Percentiles rank a stretch among this genome's conserved stretches.
phyloP scores from a whole-genome alignment of 768 basidiomycete genomes.

The Tephrocybe sp. region DNA sequence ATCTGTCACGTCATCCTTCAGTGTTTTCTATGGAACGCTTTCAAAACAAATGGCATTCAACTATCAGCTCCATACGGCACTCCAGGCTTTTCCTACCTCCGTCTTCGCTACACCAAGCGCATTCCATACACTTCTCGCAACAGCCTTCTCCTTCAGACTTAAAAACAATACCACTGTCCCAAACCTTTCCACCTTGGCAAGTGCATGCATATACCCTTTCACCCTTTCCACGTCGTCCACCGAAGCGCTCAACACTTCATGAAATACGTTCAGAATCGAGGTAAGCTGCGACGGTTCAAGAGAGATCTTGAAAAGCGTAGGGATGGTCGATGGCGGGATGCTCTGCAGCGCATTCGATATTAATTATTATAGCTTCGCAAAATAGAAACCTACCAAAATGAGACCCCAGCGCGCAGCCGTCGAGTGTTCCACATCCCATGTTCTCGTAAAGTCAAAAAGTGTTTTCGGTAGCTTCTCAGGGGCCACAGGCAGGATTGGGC shows the following conservation, averaged over 20 bases:
- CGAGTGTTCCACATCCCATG: conserved; percentile 47
- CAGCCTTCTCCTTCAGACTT: conserved; percentile 48
- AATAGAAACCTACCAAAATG: conserved; percentile 45
- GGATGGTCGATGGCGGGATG: conserved; percentile 52
- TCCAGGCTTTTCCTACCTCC: conserved; percentile 23
- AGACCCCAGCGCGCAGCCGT: conserved; percentile 54
- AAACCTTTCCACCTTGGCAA: conserved; percentile 59
- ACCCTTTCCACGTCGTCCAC: conserved; percentile 14
- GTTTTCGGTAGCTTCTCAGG: conserved; percentile 35
- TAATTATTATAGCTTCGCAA: neutral
- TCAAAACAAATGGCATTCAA: no score
- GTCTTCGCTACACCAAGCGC: conserved; percentile 27
- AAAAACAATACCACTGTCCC: conserved; percentile 62
- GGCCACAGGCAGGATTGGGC: neutral
- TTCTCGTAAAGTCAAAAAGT: conserved; percentile 60
- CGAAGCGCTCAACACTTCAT: conserved; percentile 21
- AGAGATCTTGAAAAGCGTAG: conserved; percentile 64
- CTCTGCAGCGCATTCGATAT: conserved; percentile 31
- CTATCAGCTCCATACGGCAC: conserved; percentile 11
- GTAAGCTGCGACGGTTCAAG: conserved; percentile 64
- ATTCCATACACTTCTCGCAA: conserved; percentile 46
- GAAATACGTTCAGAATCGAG: conserved; percentile 54
- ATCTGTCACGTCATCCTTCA: conserved; percentile 4
- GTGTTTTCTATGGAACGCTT: no score
- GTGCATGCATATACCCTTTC: conserved; percentile 47